Conservation (phyloP, 1,284 basidiomycete genomes). For the Rhodofomes roseus region DNA sequence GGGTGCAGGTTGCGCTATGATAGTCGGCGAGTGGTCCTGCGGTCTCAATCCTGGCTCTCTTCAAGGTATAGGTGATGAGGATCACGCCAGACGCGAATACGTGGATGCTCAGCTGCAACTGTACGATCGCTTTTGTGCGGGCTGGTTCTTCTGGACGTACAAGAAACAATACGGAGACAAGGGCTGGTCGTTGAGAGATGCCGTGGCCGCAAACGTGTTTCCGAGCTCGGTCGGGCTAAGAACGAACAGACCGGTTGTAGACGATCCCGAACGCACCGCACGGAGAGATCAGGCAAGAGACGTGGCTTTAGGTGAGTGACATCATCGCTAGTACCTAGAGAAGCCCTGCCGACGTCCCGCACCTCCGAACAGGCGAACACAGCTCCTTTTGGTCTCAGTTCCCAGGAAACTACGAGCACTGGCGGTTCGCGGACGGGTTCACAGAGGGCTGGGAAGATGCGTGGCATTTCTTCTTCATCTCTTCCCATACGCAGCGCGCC, state of each 20-base stretch:
- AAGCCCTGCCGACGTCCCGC: background rate
- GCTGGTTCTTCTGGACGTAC: slow-evolving; percentile 89
- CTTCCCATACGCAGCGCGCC: slow-evolving; percentile 17
- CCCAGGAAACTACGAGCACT: slow-evolving; percentile 56
- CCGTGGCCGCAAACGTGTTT: slow-evolving; percentile 56
- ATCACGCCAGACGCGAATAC: slow-evolving; percentile 47
- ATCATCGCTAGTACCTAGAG: background rate
- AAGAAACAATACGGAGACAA: slow-evolving; percentile 76
- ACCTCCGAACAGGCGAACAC: slow-evolving; percentile 44
- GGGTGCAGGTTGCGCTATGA: slow-evolving; percentile 50
- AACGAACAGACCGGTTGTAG: slow-evolving; percentile 1
- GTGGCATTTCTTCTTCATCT: slow-evolving; percentile 44
- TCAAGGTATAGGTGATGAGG: slow-evolving; percentile 38
- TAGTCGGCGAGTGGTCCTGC: slow-evolving; percentile 86
- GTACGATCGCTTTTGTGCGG: slow-evolving; percentile 66
- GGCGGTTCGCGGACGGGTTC: slow-evolving; percentile 67
- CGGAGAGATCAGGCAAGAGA: slow-evolving; percentile 35
- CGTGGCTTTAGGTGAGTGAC: slow-evolving; percentile 38
- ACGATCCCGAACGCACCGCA: slow-evolving; percentile 20
- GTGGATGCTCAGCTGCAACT: slow-evolving; percentile 65
- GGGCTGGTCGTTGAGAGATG: slow-evolving; percentile 78
- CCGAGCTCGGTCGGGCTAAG: slow-evolving; percentile 37
- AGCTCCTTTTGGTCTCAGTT: slow-evolving; percentile 54
- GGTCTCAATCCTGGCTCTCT: slow-evolving; percentile 71
- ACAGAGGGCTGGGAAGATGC: slow-evolving; percentile 70